Evolutionary conservation across 768 basidiomycete species (phyloP).

Genomic region (Tulasnella sp.): DNA sequence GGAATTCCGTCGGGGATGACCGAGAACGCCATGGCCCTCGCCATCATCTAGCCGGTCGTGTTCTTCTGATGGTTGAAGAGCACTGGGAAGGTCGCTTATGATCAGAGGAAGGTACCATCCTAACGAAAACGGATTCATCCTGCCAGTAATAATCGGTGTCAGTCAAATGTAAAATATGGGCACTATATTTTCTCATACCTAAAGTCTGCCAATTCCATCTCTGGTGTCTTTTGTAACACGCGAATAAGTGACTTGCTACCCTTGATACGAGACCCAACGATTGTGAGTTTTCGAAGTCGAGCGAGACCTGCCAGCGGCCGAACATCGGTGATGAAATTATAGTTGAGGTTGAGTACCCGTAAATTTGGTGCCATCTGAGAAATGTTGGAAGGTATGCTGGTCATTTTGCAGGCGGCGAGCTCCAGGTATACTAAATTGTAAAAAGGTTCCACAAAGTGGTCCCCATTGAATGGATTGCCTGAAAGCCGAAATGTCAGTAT

Average conservation of each 20-base stretch:
- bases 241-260: conserved; percentile 61
- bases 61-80: conserved; percentile 48
- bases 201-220: conserved; percentile 83
- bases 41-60: no score
- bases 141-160: conserved; percentile 19
- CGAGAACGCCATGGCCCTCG: no score
- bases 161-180: neutral
- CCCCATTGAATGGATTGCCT: conserved; percentile 56
- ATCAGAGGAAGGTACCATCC: conserved; percentile 90
- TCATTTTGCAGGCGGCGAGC: conserved; percentile 73
- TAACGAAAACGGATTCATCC: conserved; percentile 95
- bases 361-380: conserved; percentile 63
- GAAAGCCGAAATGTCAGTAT: conserved; percentile 16
- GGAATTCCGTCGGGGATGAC: conserved; percentile 7
- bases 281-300: conserved; percentile 67
- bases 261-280: conserved; percentile 68
- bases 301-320: conserved; percentile 53
- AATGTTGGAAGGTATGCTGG: conserved; percentile 55
- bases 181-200: conserved; percentile 40
- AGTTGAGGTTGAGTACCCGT: conserved; percentile 87
- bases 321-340: conserved; percentile 71
- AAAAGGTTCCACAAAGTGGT: conserved; percentile 48
- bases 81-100: conserved; percentile 52
- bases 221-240: conserved; percentile 53
- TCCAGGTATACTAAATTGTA: conserved; percentile 90